phyloP scores from a whole-genome alignment of 768 basidiomycete species.

The Mrakia blollopis region DNA sequence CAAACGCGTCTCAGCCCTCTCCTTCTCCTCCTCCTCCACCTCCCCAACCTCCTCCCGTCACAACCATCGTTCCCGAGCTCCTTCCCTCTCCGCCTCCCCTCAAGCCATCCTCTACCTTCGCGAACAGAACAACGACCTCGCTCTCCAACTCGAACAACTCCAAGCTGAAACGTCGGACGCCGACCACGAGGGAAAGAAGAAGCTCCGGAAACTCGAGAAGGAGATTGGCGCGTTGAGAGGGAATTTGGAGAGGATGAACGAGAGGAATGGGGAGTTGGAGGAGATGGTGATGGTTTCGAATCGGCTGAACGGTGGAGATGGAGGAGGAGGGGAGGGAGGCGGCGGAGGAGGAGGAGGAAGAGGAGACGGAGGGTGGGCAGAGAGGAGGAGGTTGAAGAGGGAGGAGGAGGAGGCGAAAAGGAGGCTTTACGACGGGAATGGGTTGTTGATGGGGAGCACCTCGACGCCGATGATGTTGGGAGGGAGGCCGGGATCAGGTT shows the following conservation, averaged over 20 bases:
- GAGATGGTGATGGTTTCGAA: conserved; percentile 54
- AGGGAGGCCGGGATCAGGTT: not conserved
- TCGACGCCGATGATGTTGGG: not conserved
- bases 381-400: conserved; percentile 21
- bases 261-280: conserved; percentile 27
- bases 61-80: not conserved
- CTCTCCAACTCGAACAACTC: conserved; percentile 67
- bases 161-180: conserved; percentile 64
- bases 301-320: conserved; percentile 64
- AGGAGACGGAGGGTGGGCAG: conserved; percentile 24
- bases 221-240: conserved; percentile 70
- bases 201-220: conserved; percentile 66
- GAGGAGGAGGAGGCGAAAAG: conserved; percentile 16
- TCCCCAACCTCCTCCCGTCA: conserved; percentile 5
- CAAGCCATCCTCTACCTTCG: conserved; percentile 65
- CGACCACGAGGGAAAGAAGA: conserved; percentile 63
- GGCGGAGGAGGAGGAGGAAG: conserved; percentile 1
- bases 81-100: conserved; percentile 43
- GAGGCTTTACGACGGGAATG: not conserved
- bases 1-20: not conserved
- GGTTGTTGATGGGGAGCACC: not conserved
- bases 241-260: conserved; percentile 56
- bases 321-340: conserved; percentile 46
- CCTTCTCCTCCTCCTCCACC: not conserved
- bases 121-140: conserved; percentile 77